A percentile compares a stretch with the other conserved stretches of the same genome.
Conservation (phyloP, 139 green algal genomes). For the Tetraselmis striata region DNA sequence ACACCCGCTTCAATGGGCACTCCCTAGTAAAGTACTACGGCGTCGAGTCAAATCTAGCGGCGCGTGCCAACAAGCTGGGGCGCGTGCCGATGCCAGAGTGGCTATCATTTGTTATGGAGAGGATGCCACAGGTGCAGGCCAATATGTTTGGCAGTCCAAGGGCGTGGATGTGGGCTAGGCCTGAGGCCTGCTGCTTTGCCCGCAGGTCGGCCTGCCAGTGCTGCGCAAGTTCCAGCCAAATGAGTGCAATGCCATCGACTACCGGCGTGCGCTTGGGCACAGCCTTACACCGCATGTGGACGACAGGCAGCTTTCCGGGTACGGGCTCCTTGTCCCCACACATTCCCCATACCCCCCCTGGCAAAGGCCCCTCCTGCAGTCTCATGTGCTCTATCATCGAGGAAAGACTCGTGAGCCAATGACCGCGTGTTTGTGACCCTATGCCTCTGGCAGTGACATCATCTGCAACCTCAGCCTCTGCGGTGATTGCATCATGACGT, state of each 20-base stretch:
- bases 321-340: background rate
- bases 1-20: background rate
- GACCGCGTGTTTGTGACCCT: no score
- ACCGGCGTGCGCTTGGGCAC: background rate
- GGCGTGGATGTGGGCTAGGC: background rate
- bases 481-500: background rate
- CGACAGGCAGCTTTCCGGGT: background rate
- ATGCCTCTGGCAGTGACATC: constrained; percentile 4
- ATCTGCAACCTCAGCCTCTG: background rate
- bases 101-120: background rate
- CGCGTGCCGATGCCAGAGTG: background rate
- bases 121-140: background rate
- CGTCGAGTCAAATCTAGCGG: background rate
- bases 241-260: background rate
- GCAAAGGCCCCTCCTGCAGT: no score
- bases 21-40: background rate
- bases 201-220: background rate
- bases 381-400: no score
- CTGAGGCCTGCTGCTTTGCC: background rate
- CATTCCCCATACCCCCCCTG: background rate
- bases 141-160: background rate
- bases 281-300: background rate
- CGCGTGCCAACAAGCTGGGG: background rate
- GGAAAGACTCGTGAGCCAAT: no score
- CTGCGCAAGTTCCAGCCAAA: background rate